phyloP scores from a whole-genome alignment of 2,329 filamentous ascomycete species.

The Kalmusia sp. region DNA sequence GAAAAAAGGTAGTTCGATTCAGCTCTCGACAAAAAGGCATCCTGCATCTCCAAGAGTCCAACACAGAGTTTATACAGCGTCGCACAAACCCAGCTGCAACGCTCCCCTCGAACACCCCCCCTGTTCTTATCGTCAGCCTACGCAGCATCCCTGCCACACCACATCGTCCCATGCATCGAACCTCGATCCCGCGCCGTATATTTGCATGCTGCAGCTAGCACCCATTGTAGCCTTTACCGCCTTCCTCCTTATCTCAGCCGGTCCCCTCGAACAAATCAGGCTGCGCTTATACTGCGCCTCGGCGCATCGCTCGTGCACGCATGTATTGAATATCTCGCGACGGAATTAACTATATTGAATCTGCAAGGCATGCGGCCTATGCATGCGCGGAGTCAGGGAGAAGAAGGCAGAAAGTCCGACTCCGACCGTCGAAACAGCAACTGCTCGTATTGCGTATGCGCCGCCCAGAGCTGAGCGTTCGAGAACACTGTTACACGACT shows the following conservation, averaged over 20 bases:
- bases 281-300: neutral
- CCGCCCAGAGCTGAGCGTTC: neutral
- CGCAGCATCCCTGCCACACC: too few relatives aligned
- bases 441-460: neutral
- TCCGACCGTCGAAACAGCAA: neutral
- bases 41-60: too few relatives aligned
- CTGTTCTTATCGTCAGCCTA: too few relatives aligned
- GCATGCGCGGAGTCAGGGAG: neutral
- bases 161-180: too few relatives aligned
- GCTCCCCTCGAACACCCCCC: too few relatives aligned
- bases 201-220: neutral
- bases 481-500: neutral
- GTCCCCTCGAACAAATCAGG: neutral
- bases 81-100: too few relatives aligned
- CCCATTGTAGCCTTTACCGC: neutral
- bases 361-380: neutral
- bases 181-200: neutral
- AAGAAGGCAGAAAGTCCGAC: neutral
- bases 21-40: too few relatives aligned
- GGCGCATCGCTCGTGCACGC: neutral
- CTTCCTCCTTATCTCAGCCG: neutral
- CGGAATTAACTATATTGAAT: conserved; percentile 3
- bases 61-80: too few relatives aligned
- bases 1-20: too few relatives aligned
- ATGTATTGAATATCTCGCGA: neutral